Conservation (phyloP, 2,329 filamentous ascomycete genomes). For the Dactylonectria estremocensis region DNA sequence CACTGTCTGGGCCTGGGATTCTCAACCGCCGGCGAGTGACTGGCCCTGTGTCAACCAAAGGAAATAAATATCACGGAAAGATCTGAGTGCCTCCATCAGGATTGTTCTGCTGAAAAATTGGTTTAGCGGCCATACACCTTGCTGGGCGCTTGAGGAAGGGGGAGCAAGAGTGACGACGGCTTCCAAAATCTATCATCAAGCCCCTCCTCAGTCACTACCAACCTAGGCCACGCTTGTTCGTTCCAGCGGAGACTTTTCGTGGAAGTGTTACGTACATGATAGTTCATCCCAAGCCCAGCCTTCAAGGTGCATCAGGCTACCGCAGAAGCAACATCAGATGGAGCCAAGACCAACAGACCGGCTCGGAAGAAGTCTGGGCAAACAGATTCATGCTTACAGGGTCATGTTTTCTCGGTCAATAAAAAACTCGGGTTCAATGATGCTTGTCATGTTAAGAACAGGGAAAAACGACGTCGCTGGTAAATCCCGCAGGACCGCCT, state of each 20-base stretch:
- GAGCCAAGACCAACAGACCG: neutral
- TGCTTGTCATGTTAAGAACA: neutral
- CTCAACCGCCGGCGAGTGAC: no score
- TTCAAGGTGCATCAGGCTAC: neutral
- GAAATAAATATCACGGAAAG: no score
- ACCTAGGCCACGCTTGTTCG: neutral
- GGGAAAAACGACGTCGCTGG: neutral
- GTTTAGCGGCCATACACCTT: no score
- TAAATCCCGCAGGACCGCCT: conserved; percentile 30
- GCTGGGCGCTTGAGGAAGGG: no score
- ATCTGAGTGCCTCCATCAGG: no score
- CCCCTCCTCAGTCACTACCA: neutral
- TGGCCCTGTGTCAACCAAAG: no score
- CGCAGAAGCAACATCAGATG: neutral
- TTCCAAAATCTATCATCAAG: neutral
- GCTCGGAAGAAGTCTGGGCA: neutral
- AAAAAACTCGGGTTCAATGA: neutral
- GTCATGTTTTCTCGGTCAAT: neutral
- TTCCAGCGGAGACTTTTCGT: neutral
- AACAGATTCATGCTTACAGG: neutral
- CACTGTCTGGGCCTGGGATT: no score
- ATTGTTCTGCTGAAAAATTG: no score
- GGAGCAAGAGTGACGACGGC: no score
- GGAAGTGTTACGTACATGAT: neutral
- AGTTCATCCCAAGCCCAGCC: neutral